Evolutionary conservation across 441 rosid species (phyloP).

Genomic region (Euphorbia schlechtendalii): DNA sequence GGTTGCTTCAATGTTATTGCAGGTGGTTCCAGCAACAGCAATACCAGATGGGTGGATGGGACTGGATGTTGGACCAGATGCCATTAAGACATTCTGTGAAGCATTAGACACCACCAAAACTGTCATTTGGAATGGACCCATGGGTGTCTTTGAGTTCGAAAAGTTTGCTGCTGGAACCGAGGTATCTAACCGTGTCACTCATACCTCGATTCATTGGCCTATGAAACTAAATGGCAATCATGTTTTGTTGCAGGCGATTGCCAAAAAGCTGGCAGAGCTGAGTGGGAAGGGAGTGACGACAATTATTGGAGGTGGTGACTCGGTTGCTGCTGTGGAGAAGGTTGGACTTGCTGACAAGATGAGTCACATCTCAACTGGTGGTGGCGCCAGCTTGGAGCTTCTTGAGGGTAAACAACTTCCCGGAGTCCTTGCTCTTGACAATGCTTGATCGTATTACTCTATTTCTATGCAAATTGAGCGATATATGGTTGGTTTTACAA

Average conservation of each 20-base stretch:
- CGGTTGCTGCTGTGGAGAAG: conserved; percentile 92
- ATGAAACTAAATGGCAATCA: not conserved
- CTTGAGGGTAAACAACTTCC: conserved; percentile 87
- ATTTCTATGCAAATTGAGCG: no score
- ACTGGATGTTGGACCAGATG: conserved; percentile 86
- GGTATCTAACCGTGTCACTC: no score
- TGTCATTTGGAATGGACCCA: conserved; percentile 94
- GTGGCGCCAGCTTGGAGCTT: conserved; percentile 94
- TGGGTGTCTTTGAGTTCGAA: conserved; percentile 81
- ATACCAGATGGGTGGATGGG: conserved; percentile 99
- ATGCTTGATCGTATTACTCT: no score
- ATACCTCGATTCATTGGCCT: no score
- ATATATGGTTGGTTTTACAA: no score
- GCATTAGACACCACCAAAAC: conserved; percentile 71
- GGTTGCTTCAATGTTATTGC: conserved; percentile 28
- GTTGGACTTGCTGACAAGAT: conserved; percentile 77
- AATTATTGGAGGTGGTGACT: conserved; percentile 91
- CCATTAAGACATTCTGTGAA: conserved; percentile 62
- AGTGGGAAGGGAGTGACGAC: conserved; percentile 85
- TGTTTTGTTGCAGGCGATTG: conserved; percentile 43
- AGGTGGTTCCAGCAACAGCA: conserved; percentile 69
- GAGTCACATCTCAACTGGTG: conserved; percentile 96
- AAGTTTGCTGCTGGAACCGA: conserved; percentile 90
- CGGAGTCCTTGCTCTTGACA: conserved; percentile 87
- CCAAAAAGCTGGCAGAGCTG: conserved; percentile 70